Evolutionary conservation across 2,329 filamentous ascomycete genomes (phyloP).

Genomic region (Xylariales sp.): DNA sequence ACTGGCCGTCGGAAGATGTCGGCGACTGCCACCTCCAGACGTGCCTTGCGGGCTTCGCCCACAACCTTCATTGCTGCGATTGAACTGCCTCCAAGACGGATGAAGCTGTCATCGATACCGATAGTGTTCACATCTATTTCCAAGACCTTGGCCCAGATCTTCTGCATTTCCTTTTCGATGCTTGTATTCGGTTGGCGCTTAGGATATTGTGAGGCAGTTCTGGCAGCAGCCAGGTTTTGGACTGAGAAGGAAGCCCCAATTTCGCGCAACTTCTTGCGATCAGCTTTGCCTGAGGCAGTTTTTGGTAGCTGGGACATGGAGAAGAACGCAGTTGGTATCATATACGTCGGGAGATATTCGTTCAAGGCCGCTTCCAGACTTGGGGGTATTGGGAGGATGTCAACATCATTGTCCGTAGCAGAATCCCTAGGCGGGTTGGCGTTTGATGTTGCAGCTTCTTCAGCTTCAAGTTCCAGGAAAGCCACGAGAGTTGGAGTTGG

Average conservation of each 20-base stretch:
- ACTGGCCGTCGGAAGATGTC: constrained; percentile 15
- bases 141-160: constrained; percentile 7
- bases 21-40: constrained; percentile 14
- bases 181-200: background rate
- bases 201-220: background rate
- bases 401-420: background rate
- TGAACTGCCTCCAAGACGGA: constrained; percentile 25
- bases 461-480: background rate
- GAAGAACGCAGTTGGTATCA: constrained; percentile 3
- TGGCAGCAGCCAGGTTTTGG: background rate
- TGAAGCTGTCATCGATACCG: constrained; percentile 17
- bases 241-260: constrained; percentile 1
- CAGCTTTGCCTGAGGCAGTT: constrained; percentile 5
- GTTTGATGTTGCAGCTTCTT: background rate
- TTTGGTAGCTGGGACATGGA: background rate
- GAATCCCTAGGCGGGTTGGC: background rate
- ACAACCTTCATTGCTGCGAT: constrained; percentile 19
- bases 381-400: background rate
- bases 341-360: constrained; percentile 17
- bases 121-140: constrained; percentile 6
- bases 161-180: constrained; percentile 5
- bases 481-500: background rate
- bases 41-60: constrained; percentile 9
- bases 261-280: constrained; percentile 6
- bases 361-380: constrained; percentile 19